A percentile compares a stretch with the other conserved stretches of the same genome.
Conservation (phyloP, 2,329 filamentous ascomycete species). For the Ophiostoma populinum region DNA sequence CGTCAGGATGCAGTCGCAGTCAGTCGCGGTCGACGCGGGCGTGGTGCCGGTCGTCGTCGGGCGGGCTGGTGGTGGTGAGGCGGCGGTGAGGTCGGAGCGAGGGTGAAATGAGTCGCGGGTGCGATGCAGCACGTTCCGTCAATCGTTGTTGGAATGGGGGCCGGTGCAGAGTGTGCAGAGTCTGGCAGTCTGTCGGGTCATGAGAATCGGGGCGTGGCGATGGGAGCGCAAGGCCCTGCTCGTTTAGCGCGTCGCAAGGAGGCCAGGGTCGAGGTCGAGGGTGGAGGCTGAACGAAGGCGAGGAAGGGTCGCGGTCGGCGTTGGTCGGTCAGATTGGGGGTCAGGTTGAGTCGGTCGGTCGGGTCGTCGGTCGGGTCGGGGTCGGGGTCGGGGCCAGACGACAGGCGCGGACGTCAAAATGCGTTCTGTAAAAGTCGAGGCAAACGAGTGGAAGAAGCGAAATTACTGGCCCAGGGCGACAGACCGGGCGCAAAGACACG, state of each 20-base stretch:
- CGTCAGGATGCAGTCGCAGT: too few relatives aligned
- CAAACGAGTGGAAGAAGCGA: slow-evolving; percentile 3
- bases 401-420: too few relatives aligned
- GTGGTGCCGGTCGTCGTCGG: not conserved
- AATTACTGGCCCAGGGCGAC: too few relatives aligned
- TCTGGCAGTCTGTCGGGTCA: slow-evolving; percentile 3
- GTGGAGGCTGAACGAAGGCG: not conserved
- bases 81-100: not conserved
- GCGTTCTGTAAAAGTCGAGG: too few relatives aligned
- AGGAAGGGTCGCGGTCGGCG: too few relatives aligned
- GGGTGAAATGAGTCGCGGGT: not conserved
- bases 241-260: slow-evolving; percentile 5
- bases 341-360: too few relatives aligned
- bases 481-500: too few relatives aligned
- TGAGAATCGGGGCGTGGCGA: slow-evolving; percentile 1
- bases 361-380: too few relatives aligned
- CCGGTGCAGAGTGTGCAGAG: not conserved
- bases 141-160: not conserved
- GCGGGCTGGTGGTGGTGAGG: not conserved
- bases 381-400: too few relatives aligned
- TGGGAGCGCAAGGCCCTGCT: slow-evolving; percentile 5
- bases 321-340: too few relatives aligned
- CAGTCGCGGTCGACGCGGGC: too few relatives aligned
- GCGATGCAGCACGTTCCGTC: not conserved
- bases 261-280: slow-evolving; percentile 1